A percentile compares a stretch with the other conserved stretches of the same genome.
Evolutionary conservation across 192 early-diverging fungal species (phyloP).

Genomic region (Backusella westeae): DNA sequence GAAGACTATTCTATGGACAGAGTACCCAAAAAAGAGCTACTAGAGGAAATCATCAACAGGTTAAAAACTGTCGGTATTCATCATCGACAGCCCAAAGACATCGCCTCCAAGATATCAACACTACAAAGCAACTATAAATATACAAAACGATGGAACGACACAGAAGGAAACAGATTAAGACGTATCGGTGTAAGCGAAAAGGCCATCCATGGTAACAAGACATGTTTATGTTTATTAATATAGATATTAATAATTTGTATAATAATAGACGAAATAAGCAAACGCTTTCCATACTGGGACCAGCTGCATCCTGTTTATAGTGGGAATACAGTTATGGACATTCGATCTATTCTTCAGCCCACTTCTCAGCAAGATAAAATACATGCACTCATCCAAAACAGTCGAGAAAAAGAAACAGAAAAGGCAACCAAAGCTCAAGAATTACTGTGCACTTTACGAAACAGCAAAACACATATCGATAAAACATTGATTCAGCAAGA

Average conservation of each 20-base stretch:
- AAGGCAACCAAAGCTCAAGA: background rate
- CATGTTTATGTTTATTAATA: background rate
- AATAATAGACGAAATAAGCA: conserved; percentile 4
- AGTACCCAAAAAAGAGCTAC: conserved; percentile 6
- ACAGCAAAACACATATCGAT: background rate
- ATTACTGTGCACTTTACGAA: background rate
- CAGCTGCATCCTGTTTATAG: background rate
- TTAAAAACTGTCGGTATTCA: conserved; percentile 1
- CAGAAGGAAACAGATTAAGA: background rate
- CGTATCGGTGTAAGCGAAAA: background rate
- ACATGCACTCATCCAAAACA: background rate
- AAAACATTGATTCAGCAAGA: background rate
- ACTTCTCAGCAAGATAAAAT: conserved; percentile 5
- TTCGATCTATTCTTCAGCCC: background rate
- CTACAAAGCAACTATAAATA: conserved; percentile 8
- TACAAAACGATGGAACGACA: conserved; percentile 1
- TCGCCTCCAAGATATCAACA: conserved; percentile 15
- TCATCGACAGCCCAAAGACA: conserved; percentile 15
- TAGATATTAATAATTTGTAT: background rate
- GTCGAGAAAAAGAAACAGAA: background rate
- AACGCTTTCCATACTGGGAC: conserved; percentile 14
- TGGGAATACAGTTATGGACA: background rate
- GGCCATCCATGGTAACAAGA: background rate
- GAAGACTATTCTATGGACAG: background rate
- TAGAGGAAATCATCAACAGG: conserved; percentile 10